Base-by-base conservation (phyloP, 495 filamentous ascomycete species). In the Jackrogersella multiformis region DNA sequence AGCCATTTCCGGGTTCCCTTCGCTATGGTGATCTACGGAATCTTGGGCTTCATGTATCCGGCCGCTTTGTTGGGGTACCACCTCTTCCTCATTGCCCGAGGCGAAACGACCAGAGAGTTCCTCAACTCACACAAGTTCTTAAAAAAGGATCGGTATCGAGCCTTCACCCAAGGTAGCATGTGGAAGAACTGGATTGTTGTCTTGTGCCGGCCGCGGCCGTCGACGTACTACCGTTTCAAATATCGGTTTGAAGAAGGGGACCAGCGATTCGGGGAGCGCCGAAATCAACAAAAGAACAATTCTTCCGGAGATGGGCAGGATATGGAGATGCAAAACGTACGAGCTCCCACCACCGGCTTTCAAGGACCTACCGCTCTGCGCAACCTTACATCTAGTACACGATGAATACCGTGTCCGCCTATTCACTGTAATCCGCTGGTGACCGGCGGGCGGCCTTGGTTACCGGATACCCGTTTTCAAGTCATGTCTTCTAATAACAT, bases 41-140 rank as follows among this genome's bases (percentile, higher is more conserved):
- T 91, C 23, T 38, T 98, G 45, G 87, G 85, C 15, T 84, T 87
- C 6, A 85, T 91, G 6, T 99, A 98, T 75, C 94, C 94, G 1
- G 85, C 89, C 12, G 92, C 93, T 28, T 78, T 99, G 15, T 89
- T 86, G 82, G 86, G 83, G 12, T 99, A 99, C 71, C 95, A 99
- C 78, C 66, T 97, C 10, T 97, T 94, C 78, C 81, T 99, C 35
- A 91, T 93, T 77, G 91, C 86, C 30, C 85, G 93, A 36, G 95
- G 94, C 15, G 94, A 97, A 79, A 98, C 96, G 6, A 99, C 95
- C 1, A 85, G 96, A 63, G 95, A 99, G 76, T 97, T 96, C 73
- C 86, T 99, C 45, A 96, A 95, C 77, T 93, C 90, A 9, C 92
- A 96, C 74, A 98, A 98, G 73, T 97, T 98, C 76, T 77, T 88